Conservation (phyloP, 2,329 filamentous ascomycete genomes). For the Apiospora aurea region DNA sequence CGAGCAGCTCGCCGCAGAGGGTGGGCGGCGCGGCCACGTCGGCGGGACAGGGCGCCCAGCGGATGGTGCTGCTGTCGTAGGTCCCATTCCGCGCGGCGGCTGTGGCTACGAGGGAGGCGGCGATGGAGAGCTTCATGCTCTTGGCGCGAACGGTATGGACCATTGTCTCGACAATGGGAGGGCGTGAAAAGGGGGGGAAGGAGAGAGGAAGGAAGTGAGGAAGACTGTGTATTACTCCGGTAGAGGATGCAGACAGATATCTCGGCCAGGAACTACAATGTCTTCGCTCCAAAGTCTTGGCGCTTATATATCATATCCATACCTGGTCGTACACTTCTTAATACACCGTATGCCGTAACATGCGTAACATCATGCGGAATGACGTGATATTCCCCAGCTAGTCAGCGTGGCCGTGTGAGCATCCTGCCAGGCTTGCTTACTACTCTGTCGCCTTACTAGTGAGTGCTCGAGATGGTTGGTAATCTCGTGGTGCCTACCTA, state of each 20-base stretch:
- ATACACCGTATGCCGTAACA: background rate
- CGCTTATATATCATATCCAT: background rate
- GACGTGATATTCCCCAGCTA: background rate
- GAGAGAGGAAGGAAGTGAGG: background rate
- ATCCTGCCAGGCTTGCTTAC: background rate
- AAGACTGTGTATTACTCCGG: background rate
- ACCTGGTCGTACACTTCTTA: background rate
- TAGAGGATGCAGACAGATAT: background rate
- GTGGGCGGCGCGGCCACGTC: background rate
- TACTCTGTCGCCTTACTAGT: background rate
- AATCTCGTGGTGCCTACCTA: background rate
- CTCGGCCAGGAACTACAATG: background rate
- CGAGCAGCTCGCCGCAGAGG: constrained; percentile 1
- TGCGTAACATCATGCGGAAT: background rate
- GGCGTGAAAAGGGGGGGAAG: too few relatives aligned
- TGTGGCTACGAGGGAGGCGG: background rate
- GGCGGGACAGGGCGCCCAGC: background rate
- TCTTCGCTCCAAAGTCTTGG: background rate
- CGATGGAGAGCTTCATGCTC: background rate
- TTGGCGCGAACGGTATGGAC: background rate
- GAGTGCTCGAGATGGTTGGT: background rate
- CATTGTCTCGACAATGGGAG: background rate
- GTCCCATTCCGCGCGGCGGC: background rate
- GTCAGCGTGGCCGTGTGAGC: background rate
- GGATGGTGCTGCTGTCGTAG: background rate